Conservation (phyloP, 192 early-diverging fungal species). For the Backusella macrospora region DNA sequence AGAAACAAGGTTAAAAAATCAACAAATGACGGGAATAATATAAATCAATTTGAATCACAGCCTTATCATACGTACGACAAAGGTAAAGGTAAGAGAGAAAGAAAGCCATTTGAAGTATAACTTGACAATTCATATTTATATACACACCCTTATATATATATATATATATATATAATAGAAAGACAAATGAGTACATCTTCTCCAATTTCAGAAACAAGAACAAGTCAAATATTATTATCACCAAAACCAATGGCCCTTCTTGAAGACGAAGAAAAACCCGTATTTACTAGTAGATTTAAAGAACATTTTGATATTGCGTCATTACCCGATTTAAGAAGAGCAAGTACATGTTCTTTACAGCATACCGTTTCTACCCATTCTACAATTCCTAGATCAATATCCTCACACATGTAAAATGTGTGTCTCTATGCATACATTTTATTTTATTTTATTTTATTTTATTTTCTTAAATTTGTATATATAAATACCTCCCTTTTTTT, state of each 20-base stretch:
- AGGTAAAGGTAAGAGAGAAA: not conserved
- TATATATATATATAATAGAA: not conserved
- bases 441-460: not conserved
- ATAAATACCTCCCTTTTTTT: too few species aligned
- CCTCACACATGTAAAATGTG: not conserved
- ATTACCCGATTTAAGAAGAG: constrained; percentile 5
- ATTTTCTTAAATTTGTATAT: not conserved
- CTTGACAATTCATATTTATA: not conserved
- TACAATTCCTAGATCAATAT: constrained; percentile 4
- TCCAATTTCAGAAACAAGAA: not conserved
- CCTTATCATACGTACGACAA: not conserved
- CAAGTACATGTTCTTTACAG: constrained; percentile 5
- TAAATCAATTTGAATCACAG: not conserved
- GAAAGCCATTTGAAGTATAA: not conserved
- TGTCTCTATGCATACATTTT: not conserved
- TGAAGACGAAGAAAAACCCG: not conserved
- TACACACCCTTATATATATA: not conserved
- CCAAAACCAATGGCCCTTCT: not conserved
- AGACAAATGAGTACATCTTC: not conserved
- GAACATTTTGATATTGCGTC: constrained; percentile 21
- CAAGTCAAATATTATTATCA: not conserved
- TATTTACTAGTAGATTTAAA: constrained; percentile 6
- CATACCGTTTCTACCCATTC: not conserved
- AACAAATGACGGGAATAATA: not conserved
- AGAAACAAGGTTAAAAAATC: not conserved